Conservation (phyloP, 2,329 filamentous ascomycete genomes). For the Sporothrix curviconia region DNA sequence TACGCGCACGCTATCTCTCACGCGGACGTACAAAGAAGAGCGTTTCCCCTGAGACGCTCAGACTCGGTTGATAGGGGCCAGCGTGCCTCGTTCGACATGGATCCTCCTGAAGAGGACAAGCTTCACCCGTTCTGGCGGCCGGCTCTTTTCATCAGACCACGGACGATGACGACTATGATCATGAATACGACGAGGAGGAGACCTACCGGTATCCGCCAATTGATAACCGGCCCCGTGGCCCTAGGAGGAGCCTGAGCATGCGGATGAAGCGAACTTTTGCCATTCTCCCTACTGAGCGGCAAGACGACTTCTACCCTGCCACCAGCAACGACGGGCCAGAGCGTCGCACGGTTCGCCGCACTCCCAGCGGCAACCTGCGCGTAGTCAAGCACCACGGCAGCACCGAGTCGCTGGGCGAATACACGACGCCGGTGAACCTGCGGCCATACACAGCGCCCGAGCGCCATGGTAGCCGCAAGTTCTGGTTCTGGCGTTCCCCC, state of each 20-base stretch:
- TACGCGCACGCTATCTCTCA: conserved; percentile 47
- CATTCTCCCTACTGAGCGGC: conserved; percentile 47
- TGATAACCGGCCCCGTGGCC: conserved; percentile 40
- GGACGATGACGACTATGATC: conserved; percentile 18
- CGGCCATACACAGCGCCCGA: conserved; percentile 35
- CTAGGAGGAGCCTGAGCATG: conserved; percentile 44
- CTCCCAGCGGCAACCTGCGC: conserved; percentile 52
- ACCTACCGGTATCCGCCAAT: conserved; percentile 42
- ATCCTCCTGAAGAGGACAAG: conserved; percentile 45
- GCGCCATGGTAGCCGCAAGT: conserved; percentile 15
- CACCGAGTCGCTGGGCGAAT: conserved; percentile 34
- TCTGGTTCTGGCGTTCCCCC: conserved; percentile 19
- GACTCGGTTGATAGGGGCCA: conserved; percentile 22
- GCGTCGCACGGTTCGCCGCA: conserved; percentile 52
- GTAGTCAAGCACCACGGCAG: conserved; percentile 51
- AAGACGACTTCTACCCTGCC: conserved; percentile 28
- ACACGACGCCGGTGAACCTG: conserved; percentile 18
- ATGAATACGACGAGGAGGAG: conserved; percentile 26
- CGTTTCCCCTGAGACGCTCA: neutral
- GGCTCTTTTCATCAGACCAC: conserved; percentile 36
- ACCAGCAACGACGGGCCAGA: conserved; percentile 34
- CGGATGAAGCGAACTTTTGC: conserved; percentile 55
- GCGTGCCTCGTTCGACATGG: conserved; percentile 32
- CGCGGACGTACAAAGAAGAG: conserved; percentile 22
- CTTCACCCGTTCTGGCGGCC: conserved; percentile 58